Base-by-base conservation (phyloP, 768 basidiomycete species). In the Rhodotorula sphaerocarpa region DNA sequence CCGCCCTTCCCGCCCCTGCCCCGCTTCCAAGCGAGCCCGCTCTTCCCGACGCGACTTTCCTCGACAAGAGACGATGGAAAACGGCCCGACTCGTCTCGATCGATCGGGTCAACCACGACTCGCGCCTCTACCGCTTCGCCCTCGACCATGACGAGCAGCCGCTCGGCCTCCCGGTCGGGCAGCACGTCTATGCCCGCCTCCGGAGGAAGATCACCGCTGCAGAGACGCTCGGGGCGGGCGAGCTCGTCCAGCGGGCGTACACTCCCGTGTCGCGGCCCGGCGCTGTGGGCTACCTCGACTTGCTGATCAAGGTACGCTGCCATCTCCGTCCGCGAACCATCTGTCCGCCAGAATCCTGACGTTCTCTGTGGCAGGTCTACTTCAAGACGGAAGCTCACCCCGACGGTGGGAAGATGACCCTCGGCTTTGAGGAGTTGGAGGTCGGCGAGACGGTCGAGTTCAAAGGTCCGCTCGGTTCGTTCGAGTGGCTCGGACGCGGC, bases 401-500 rank as follows among this genome's bases (percentile, higher is more conserved):
- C 0, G 52, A 59, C 11, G 83, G 83, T 9, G 83, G 83, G 10
- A 77, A 77, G 62, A 83, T 83, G 80, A 78, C 81, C 2, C 74
- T 75, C 28, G 79, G 78, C 3, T 79, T 80, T 70, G 65, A 78
- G 52, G 77, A 80, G 65, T 78, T 85, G 3, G 69, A 57, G 7
- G 63, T 82, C 7, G 82, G 79, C 4, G 82, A 84, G 56, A 67
- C 43, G 5, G 73, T 84, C 14, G 82, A 84, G 61, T 63, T 84
- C 53, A 84, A 83, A 69, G 83, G 83, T 0, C 83, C 83, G 0
- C 71, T 83, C 11, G 83, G 83, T 0, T 78, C 79, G 10, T 84
- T 84, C 69, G 70, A 77, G 27, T 84, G 81, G 80, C 69, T 76
- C 5, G 81, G 82, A 31, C 53, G 73, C 16, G 79, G 80, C 0